Base-by-base conservation (phyloP, 2,329 filamentous ascomycete genomes). In the Aspergillus amoenus region DNA sequence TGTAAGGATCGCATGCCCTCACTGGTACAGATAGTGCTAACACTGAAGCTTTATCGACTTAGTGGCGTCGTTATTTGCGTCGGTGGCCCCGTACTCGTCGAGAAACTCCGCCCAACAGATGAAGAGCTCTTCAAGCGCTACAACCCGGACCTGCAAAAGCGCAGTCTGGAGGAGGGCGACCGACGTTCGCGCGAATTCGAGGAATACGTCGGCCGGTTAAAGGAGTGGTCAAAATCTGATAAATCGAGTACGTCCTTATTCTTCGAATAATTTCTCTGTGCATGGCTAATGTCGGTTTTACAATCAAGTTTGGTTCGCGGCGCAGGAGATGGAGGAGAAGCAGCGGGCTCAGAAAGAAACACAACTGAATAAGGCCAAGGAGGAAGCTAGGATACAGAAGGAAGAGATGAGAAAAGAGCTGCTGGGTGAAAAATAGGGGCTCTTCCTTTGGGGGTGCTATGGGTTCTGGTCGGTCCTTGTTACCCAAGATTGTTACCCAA, bases 71-170 rank as follows among this genome's bases (percentile, higher is more conserved):
- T 81, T 46, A 81, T 94, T 66, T 88, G 86, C 68, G 82, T 97
- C 58, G 94, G 94, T 52, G 94, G 94, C 3, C 94, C 94, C 22
- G 88, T 89, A 15, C 79, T 97, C 52, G 89, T 93, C 43, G 84
- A 88, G 76, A 96, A 87, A 42, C 63, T 79, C 56, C 75, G 76
- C 27, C 94, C 94, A 2, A 88, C 89, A 12, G 92, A 97, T 66
- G 94, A 97, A 75, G 92, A 97, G 78, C 83, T 99, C 42, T 92
- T 95, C 81, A 82, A 84, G 73, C 86, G 83, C 75, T 97, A 97
- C 79, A 97, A 93, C 74, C 93, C 93, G 0, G 94, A 97, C 34
- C 83, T 99, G n/a, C 90, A 94, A 71, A 90, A 90, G 74, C 85
- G 89, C 69, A 92, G 90, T 61, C 79, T 96, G n/a, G 92, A 93